phyloP scores from a whole-genome alignment of 108 stramenopile genomes.

The Seminavis robusta region DNA sequence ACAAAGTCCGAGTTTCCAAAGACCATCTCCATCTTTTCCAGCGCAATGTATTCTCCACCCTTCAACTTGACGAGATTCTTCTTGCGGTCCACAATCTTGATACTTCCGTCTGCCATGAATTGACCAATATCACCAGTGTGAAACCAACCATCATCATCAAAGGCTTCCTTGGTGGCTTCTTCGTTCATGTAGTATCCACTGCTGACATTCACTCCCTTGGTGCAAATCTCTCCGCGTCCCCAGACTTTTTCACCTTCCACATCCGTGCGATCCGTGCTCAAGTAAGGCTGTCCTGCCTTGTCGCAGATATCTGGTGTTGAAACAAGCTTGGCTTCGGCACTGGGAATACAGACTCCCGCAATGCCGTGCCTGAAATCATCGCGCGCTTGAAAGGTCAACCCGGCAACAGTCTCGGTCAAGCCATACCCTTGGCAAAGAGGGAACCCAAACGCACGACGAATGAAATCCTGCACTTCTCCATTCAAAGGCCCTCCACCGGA shows the following conservation, averaged over 20 bases:
- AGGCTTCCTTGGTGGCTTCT: slow-evolving; percentile 80
- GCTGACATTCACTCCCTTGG: slow-evolving; percentile 61
- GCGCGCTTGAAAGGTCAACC: slow-evolving; percentile 65
- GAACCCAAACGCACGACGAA: slow-evolving; percentile 72
- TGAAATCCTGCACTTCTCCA: slow-evolving; percentile 80
- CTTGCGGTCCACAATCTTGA: slow-evolving; percentile 86
- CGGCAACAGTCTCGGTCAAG: slow-evolving; percentile 85
- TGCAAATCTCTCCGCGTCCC: slow-evolving; percentile 78
- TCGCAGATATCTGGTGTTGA: slow-evolving; percentile 81
- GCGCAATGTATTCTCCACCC: slow-evolving; percentile 90
- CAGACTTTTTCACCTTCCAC: slow-evolving; percentile 67
- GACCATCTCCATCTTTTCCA: slow-evolving; percentile 84
- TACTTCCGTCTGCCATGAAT: slow-evolving; percentile 74
- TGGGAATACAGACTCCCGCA: slow-evolving; percentile 69
- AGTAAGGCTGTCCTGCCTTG: slow-evolving; percentile 71
- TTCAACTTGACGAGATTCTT: slow-evolving; percentile 95
- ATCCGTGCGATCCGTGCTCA: slow-evolving; percentile 60
- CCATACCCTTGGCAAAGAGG: slow-evolving; percentile 86
- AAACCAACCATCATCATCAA: slow-evolving; percentile 77
- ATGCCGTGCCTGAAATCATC: slow-evolving; percentile 67
- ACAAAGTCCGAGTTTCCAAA: slow-evolving; percentile 72
- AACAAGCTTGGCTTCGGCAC: slow-evolving; percentile 69
- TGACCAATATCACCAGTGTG: slow-evolving; percentile 90
- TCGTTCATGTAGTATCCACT: slow-evolving; percentile 85
- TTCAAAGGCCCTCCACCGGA: slow-evolving; percentile 88